A percentile compares a stretch with the other conserved stretches of the same genome.
phyloP scores from a whole-genome alignment of 805 yeast species.

The Lipomyces yamanashiensis region DNA sequence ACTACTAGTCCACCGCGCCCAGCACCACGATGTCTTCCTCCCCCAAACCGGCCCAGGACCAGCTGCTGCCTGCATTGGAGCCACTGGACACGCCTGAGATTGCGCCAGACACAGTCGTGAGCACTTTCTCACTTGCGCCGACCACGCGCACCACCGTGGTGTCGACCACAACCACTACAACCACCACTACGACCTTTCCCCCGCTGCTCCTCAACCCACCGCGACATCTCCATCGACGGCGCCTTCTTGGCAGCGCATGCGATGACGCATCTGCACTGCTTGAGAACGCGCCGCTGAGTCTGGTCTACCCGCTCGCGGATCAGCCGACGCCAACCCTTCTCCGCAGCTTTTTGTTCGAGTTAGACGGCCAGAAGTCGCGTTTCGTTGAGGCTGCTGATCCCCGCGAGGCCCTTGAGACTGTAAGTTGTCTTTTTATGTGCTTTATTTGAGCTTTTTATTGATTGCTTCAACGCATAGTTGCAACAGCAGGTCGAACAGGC shows the following conservation, averaged over 20 bases:
- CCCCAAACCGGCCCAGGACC: no score
- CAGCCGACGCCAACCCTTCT: slow-evolving; percentile 45
- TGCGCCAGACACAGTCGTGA: slow-evolving; percentile 4
- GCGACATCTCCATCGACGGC: slow-evolving; percentile 1
- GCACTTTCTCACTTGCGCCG: slow-evolving; percentile 29
- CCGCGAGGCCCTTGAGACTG: not conserved
- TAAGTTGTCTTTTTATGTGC: not conserved
- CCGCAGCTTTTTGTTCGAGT: slow-evolving; percentile 42
- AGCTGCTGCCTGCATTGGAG: no score
- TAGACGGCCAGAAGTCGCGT: slow-evolving; percentile 38
- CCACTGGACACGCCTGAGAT: no score
- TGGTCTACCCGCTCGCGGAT: slow-evolving; percentile 43
- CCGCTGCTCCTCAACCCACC: slow-evolving; percentile 32
- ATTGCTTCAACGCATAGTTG: not conserved
- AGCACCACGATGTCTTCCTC: no score
- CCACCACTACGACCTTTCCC: slow-evolving; percentile 36
- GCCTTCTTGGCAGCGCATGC: not conserved
- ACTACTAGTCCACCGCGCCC: no score
- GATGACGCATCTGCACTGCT: no score
- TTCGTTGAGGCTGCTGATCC: slow-evolving; percentile 40
- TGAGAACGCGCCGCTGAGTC: no score
- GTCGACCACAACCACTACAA: slow-evolving; percentile 37
- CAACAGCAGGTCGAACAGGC: slow-evolving; percentile 6
- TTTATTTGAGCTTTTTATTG: not conserved
- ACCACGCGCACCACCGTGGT: slow-evolving; percentile 36